Conservation (phyloP, 768 basidiomycete species). For the Pulveroboletus sp. region DNA sequence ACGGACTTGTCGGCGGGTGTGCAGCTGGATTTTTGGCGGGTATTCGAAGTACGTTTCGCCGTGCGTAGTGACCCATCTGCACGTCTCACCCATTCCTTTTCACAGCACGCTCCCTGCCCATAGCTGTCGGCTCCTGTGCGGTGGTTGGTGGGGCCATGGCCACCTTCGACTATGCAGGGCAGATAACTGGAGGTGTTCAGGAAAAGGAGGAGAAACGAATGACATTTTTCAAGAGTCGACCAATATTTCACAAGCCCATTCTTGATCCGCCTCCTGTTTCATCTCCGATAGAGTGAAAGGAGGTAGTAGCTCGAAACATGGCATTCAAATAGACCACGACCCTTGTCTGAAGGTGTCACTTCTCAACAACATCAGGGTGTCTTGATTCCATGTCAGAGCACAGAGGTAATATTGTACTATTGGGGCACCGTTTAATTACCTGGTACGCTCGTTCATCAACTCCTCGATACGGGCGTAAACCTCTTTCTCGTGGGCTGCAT, state of each 20-base stretch:
- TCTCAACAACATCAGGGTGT: neutral
- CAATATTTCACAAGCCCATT: conserved; percentile 32
- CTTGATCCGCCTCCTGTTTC: conserved; percentile 12
- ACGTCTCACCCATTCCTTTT: conserved; percentile 10
- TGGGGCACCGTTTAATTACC: neutral
- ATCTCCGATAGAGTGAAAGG: conserved; percentile 18
- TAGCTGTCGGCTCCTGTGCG: conserved; percentile 74
- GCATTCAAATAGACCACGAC: conserved; percentile 14
- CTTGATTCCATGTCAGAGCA: conserved; percentile 1
- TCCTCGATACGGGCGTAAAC: conserved; percentile 41
- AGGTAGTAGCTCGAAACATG: conserved; percentile 9
- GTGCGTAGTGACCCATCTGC: neutral
- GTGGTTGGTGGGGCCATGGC: conserved; percentile 77
- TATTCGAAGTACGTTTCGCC: conserved; percentile 54
- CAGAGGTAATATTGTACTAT: neutral
- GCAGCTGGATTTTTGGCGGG: conserved; percentile 92
- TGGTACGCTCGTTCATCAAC: conserved; percentile 18
- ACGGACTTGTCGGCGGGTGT: conserved; percentile 83
- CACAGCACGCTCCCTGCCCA: conserved; percentile 77
- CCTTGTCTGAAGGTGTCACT: neutral
- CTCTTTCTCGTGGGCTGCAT: conserved; percentile 38
- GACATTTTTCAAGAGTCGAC: conserved; percentile 77
- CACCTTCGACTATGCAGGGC: conserved; percentile 74
- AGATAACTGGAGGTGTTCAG: conserved; percentile 45
- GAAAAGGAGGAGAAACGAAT: conserved; percentile 65